These are phyloP conservation scores for Peronospora tabacina DNA, from an alignment of 352 stramenopile genomes.

Conservation along the genomic window DNA sequence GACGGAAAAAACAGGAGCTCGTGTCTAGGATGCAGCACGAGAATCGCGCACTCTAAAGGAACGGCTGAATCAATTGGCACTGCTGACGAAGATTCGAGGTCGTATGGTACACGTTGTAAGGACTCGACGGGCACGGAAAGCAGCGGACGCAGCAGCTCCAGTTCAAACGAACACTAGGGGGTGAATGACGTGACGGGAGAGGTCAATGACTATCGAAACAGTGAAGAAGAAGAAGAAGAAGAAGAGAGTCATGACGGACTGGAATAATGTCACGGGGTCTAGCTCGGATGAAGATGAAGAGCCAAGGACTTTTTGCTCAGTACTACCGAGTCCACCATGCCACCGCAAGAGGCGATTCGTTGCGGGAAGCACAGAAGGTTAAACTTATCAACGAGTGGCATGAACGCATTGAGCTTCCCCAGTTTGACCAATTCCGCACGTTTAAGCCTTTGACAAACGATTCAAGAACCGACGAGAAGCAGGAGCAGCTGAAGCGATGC, in stretches of 20 bases:
- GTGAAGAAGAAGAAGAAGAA: constrained; percentile 4
- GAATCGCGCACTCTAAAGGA: constrained; percentile 51
- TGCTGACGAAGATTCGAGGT: constrained; percentile 47
- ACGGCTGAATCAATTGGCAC: constrained; percentile 52
- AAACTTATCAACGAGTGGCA: constrained; percentile 78
- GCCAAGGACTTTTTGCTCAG: constrained; percentile 2
- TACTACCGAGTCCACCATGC: not conserved
- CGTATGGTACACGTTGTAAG: constrained; percentile 45
- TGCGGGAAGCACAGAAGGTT: constrained; percentile 48
- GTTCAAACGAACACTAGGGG: constrained; percentile 10
- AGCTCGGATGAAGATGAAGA: constrained; percentile 18
- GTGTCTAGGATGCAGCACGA: constrained; percentile 54
- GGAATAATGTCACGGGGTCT: constrained; percentile 18
- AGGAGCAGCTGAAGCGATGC: constrained; percentile 44
- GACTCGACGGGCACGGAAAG: constrained; percentile 43
- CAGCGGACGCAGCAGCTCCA: constrained; percentile 12
- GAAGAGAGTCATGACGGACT: constrained; percentile 7
- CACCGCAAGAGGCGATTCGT: constrained; percentile 12
- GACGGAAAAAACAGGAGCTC: constrained; percentile 50
- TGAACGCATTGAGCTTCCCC: constrained; percentile 51
- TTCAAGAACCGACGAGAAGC: constrained; percentile 33
- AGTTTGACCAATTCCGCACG: constrained; percentile 56
- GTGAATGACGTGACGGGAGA: constrained; percentile 30
- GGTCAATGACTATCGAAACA: constrained; percentile 7
- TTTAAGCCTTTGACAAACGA: constrained; percentile 62